These are phyloP conservation scores for Toxicodendron radicans DNA, from an alignment of 345 rosid genomes.

Conservation along the genomic window DNA sequence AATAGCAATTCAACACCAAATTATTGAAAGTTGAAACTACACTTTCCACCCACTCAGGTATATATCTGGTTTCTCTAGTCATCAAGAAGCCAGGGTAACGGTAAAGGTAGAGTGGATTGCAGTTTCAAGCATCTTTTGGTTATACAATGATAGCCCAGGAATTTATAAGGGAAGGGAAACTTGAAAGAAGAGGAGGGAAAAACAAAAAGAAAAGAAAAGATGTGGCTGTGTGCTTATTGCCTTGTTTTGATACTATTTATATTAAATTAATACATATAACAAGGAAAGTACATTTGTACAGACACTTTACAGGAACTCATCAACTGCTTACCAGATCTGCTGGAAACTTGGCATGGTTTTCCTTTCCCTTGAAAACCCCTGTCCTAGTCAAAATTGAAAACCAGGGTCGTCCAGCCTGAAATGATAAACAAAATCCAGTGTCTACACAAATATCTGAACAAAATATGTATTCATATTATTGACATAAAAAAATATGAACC, in stretches of 20 bases:
- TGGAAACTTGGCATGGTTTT: slow-evolving; percentile 53
- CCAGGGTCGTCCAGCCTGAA: slow-evolving; percentile 82
- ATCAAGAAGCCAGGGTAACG: neutral
- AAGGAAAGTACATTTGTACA: neutral
- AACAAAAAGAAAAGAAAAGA: too few relatives aligned
- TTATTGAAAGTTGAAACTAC: neutral
- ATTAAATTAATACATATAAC: neutral
- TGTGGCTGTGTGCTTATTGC: neutral
- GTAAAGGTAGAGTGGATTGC: neutral
- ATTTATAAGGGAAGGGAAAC: neutral
- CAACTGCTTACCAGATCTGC: slow-evolving; percentile 61
- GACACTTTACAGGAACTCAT: neutral
- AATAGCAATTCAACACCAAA: neutral
- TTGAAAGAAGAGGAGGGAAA: neutral
- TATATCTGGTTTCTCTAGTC: neutral
- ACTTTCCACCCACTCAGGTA: neutral
- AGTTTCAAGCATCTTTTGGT: neutral
- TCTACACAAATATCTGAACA: neutral
- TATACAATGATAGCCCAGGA: neutral
- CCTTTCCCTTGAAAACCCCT: slow-evolving; percentile 78
- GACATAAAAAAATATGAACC: neutral
- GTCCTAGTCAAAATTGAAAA: slow-evolving; percentile 89
- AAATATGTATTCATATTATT: neutral
- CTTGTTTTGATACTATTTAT: neutral
- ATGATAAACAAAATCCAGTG: slow-evolving; percentile 1